These are phyloP conservation scores for Colletotrichum gloeosporioides DNA, from an alignment of 2,329 filamentous ascomycete species.

Conservation along the genomic window DNA sequence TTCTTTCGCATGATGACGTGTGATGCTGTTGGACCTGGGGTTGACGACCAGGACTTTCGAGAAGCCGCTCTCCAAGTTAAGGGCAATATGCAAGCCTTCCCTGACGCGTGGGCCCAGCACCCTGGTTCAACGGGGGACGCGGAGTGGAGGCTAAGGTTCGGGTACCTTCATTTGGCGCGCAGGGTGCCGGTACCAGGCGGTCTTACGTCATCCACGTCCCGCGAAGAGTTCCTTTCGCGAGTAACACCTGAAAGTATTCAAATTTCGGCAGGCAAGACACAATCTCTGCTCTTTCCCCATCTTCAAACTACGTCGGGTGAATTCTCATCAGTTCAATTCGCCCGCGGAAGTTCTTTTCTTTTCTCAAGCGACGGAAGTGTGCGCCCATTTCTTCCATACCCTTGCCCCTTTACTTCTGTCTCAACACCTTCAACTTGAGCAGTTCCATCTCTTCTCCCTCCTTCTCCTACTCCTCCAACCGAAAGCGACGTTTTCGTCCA, in stretches of 20 bases:
- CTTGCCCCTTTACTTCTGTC: neutral
- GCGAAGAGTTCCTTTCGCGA: neutral
- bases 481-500: neutral
- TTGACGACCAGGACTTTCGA: no score
- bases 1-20: neutral
- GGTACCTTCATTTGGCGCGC: neutral
- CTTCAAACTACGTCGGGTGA: neutral
- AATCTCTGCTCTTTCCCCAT: rapidly evolving
- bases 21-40: neutral
- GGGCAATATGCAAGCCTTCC: no score
- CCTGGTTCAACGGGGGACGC: no score
- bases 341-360: neutral
- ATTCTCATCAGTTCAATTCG: neutral
- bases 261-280: neutral
- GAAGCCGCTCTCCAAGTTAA: no score
- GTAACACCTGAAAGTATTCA: neutral
- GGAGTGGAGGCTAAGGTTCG: no score
- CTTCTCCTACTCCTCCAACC: neutral
- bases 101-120: no score
- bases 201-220: neutral
- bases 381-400: neutral
- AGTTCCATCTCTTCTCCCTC: rapidly evolving
- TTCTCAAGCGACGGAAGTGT: neutral
- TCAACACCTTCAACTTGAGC: neutral
- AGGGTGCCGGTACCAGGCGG: neutral